Evolutionary conservation across 208 protist species (phyloP).

Genomic region (Acanthamoeba culbertsoni): DNA sequence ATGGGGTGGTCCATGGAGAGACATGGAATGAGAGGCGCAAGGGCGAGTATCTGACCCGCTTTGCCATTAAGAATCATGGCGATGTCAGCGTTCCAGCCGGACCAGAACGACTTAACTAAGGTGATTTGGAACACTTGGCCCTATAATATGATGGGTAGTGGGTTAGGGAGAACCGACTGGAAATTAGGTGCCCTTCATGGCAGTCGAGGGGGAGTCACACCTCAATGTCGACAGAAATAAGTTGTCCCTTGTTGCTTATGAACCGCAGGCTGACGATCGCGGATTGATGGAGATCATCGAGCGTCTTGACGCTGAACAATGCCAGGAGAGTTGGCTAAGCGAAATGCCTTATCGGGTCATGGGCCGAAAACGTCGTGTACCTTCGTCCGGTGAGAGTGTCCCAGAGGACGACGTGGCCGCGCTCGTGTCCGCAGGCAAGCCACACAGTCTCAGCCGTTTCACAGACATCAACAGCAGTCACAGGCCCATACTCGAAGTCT

Average conservation of each 20-base stretch:
- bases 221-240: not conserved
- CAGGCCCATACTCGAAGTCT: conserved; percentile 42
- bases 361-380: not conserved
- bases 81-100: not conserved
- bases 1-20: conserved; percentile 40
- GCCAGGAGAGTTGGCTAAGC: not conserved
- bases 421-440: conserved; percentile 51
- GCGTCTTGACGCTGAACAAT: not conserved
- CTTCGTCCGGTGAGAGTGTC: not conserved
- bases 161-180: no score
- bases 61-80: conserved; percentile 30
- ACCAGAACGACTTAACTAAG: conserved; percentile 33
- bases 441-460: not conserved
- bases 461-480: conserved; percentile 36
- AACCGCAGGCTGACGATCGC: conserved; percentile 43
- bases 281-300: not conserved
- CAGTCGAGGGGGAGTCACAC: no score
- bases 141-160: no score
- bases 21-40: not conserved
- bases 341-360: no score
- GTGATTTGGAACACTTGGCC: conserved; percentile 34
- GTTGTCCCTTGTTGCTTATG: not conserved
- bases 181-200: no score
- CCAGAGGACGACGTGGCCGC: conserved; percentile 51
- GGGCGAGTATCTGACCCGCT: not conserved